A percentile compares a stretch with the other conserved stretches of the same genome.
Conservation (phyloP, 306 rosid species). For the Clitoria ternatea region DNA sequence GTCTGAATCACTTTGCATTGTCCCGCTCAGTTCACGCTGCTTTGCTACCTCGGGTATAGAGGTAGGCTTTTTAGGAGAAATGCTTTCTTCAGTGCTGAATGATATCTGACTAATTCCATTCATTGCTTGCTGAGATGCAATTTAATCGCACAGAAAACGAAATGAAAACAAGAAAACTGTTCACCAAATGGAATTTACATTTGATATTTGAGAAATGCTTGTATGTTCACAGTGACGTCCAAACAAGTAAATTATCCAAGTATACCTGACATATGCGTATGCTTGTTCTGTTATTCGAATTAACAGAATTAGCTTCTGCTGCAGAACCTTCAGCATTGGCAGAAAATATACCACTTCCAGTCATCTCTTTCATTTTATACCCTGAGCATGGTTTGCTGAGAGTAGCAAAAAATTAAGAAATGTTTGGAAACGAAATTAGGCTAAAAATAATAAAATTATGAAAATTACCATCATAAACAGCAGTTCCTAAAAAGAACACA, state of each 20-base stretch:
- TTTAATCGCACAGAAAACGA: neutral
- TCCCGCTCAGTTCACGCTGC: slow-evolving; percentile 94
- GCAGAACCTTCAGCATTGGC: slow-evolving; percentile 44
- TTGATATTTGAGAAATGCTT: neutral
- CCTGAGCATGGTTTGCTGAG: slow-evolving; percentile 91
- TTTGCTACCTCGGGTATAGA: slow-evolving; percentile 85
- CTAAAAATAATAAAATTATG: neutral
- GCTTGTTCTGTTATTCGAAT: slow-evolving; percentile 51
- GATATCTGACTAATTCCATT: slow-evolving; percentile 93
- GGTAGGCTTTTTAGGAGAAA: slow-evolving; percentile 76
- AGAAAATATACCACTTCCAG: slow-evolving; percentile 73
- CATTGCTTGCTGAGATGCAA: slow-evolving; percentile 54
- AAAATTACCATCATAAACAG: too few relatives aligned
- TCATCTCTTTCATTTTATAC: slow-evolving; percentile 81
- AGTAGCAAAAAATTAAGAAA: neutral
- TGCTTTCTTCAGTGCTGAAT: slow-evolving; percentile 65
- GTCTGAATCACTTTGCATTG: slow-evolving; percentile 63
- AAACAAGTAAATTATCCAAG: neutral
- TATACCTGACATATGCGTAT: slow-evolving; percentile 65
- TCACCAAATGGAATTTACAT: neutral
- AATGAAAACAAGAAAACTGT: neutral
- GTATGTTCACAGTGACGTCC: neutral
- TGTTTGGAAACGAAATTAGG: neutral
- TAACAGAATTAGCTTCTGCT: slow-evolving; percentile 43
- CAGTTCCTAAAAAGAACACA: neutral